Base-by-base conservation (phyloP, 495 filamentous ascomycete species). In the Collariella sp. region DNA sequence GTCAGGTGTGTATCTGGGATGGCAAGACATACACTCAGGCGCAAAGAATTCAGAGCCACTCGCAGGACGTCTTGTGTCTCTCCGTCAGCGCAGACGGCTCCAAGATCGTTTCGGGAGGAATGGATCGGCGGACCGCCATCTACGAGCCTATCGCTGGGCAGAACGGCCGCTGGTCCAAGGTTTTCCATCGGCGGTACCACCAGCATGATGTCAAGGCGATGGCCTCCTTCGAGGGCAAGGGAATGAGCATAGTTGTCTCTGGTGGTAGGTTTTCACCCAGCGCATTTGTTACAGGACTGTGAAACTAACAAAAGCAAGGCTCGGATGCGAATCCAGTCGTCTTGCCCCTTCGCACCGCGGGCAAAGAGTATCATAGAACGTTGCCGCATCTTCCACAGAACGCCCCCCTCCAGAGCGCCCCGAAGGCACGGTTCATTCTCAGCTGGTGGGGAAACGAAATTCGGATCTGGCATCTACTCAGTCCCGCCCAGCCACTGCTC, bases 361-460 rank as follows among this genome's bases (percentile, higher is more conserved):
- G 86, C 49, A 84, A 82, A 58, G 91, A 97, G 64, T 73, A 88
- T 59, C 86, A 94, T 65, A 76, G 89, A 33, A 78, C 82, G 1
- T 75, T 99, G 10, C 81, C 91, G 6, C 79, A 80, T 60, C 74
- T 96, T 18, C 91, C 93, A 1, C 93, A 96, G 68, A 76, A 77
- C 16, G 78, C 85, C 1, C 79, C 81, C 3, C 61, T 96, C 7
- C 72, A 79, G 24, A 88, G 87, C 47, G 82, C 89, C 12, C 77
- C 83, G 2, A 80, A 77, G 18, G 79, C 79, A 29, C 78, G 91
- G 34, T 67, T 95, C 16, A 70, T 98, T 11, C 80, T 91, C 70
- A 89, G 87, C 62, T 97, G 89, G 85, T 99, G 93, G 93, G 87
- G 91, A 49, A 78, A 84, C 56, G 87, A 96, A 61, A 72, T 96